These are phyloP conservation scores for Rhizopogon salebrosus DNA, from an alignment of 768 basidiomycete species.

Conservation along the genomic window DNA sequence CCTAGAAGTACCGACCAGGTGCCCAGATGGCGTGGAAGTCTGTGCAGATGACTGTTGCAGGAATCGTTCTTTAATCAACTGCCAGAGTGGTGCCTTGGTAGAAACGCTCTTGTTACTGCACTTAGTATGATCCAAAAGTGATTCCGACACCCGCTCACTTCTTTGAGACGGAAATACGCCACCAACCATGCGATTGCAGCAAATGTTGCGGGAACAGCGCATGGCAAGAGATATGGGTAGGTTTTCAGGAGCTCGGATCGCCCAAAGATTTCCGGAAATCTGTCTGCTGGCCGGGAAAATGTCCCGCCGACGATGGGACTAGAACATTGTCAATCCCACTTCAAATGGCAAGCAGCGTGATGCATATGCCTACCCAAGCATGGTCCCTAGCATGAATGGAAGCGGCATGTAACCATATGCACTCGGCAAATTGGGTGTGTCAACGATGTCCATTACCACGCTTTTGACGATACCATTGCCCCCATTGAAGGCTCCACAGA, in stretches of 20 bases:
- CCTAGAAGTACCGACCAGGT: not conserved
- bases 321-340: not conserved
- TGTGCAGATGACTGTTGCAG: not conserved
- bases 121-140: not conserved
- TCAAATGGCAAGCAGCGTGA: constrained; percentile 1
- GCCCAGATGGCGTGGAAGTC: not conserved
- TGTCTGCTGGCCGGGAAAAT: constrained; percentile 58
- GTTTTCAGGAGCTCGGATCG: constrained; percentile 48
- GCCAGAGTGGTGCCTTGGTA: not conserved
- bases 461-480: constrained; percentile 40
- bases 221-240: constrained; percentile 73
- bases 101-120: not conserved
- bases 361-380: constrained; percentile 28
- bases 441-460: constrained; percentile 33
- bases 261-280: constrained; percentile 59
- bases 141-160: constrained; percentile 27
- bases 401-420: constrained; percentile 55
- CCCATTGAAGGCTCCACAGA: constrained; percentile 42
- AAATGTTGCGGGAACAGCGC: constrained; percentile 55
- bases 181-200: constrained; percentile 46
- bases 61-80: not conserved
- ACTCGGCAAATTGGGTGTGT: constrained; percentile 8
- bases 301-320: constrained; percentile 68
- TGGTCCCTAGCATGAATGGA: constrained; percentile 32
- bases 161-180: constrained; percentile 47